Percentiles rank a stretch among this genome's conserved stretches.
Evolutionary conservation across 2,329 filamentous ascomycete species (phyloP).

Genomic region (Pseudodiploospora longispora): DNA sequence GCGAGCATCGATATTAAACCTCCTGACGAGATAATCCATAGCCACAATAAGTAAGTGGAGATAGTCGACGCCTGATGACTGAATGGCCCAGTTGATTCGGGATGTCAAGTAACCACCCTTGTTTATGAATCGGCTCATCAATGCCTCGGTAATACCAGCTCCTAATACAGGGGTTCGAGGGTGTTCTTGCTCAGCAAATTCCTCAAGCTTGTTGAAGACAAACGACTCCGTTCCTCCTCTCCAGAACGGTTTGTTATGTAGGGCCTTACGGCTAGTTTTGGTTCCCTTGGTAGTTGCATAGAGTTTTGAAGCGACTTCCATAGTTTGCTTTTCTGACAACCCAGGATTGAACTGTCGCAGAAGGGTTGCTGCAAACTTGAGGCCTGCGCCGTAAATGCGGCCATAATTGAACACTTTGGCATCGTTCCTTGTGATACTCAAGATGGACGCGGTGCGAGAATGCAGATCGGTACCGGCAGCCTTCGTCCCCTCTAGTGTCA

Average conservation of each 20-base stretch:
- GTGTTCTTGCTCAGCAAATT: conserved; percentile 90
- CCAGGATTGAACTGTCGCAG: conserved; percentile 88
- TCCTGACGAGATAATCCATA: conserved; percentile 88
- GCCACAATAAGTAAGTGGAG: conserved; percentile 84
- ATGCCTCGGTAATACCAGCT: conserved; percentile 89
- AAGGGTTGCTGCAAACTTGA: conserved; percentile 86
- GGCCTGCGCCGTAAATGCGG: conserved; percentile 93
- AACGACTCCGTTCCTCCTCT: conserved; percentile 93
- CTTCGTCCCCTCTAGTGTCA: conserved; percentile 96
- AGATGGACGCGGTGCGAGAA: conserved; percentile 82
- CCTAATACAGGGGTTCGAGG: conserved; percentile 88
- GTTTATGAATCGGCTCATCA: conserved; percentile 80
- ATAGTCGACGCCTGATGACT: conserved; percentile 95
- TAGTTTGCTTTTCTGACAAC: conserved; percentile 71
- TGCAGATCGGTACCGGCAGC: conserved; percentile 89
- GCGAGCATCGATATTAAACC: conserved; percentile 77
- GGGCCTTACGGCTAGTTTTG: conserved; percentile 65
- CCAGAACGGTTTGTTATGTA: conserved; percentile 80
- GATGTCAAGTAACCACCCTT: conserved; percentile 91
- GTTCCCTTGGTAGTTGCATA: conserved; percentile 87
- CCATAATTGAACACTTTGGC: conserved; percentile 99
- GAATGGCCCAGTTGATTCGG: conserved; percentile 98
- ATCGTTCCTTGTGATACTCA: conserved; percentile 90
- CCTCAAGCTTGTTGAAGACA: conserved; percentile 96
- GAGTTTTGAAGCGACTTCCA: conserved; percentile 65